Evolutionary conservation across 805 yeast genomes (phyloP).

Genomic region (Teunomyces kruisii): DNA sequence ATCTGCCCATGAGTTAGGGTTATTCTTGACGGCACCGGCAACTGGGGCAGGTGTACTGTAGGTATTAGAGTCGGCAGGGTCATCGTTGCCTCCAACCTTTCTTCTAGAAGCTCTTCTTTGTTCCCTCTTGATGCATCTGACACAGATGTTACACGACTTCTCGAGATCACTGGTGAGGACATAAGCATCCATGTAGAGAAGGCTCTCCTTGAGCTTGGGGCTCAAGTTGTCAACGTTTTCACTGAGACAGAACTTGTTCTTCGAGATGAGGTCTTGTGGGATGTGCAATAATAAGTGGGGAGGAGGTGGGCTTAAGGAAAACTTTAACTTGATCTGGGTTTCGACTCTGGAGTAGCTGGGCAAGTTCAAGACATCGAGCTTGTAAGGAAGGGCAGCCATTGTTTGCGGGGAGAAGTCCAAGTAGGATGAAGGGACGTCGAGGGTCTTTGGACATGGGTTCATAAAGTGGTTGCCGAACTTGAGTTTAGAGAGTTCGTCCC

Average conservation of each 20-base stretch:
- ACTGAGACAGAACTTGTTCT: slow-evolving; percentile 74
- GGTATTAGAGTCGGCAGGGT: slow-evolving; percentile 9
- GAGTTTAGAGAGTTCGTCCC: slow-evolving; percentile 50
- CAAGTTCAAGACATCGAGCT: slow-evolving; percentile 55
- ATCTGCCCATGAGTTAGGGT: slow-evolving; percentile 74
- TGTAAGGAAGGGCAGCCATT: slow-evolving; percentile 45
- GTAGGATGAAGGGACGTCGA: slow-evolving; percentile 31
- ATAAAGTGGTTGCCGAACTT: slow-evolving; percentile 50
- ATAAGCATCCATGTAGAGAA: slow-evolving; percentile 72
- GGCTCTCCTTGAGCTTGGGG: slow-evolving; percentile 44
- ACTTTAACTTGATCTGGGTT: slow-evolving; percentile 82
- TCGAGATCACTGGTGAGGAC: slow-evolving; percentile 60
- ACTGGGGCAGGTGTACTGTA: slow-evolving; percentile 11
- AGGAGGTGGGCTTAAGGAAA: slow-evolving; percentile 75
- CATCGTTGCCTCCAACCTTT: slow-evolving; percentile 54
- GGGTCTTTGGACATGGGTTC: slow-evolving; percentile 35
- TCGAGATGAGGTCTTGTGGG: slow-evolving; percentile 85
- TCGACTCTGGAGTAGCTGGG: slow-evolving; percentile 90
- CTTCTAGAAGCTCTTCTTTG: slow-evolving; percentile 91
- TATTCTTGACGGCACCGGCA: slow-evolving; percentile 41
- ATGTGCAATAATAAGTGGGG: slow-evolving; percentile 69
- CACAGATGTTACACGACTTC: slow-evolving; percentile 70
- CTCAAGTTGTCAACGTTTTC: slow-evolving; percentile 47
- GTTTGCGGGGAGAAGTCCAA: slow-evolving; percentile 38
- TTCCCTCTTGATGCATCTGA: slow-evolving; percentile 88